A percentile compares a stretch with the other conserved stretches of the same genome.
phyloP scores from a whole-genome alignment of 352 stramenopile species.

The Phytopythium chamaehyphon region DNA sequence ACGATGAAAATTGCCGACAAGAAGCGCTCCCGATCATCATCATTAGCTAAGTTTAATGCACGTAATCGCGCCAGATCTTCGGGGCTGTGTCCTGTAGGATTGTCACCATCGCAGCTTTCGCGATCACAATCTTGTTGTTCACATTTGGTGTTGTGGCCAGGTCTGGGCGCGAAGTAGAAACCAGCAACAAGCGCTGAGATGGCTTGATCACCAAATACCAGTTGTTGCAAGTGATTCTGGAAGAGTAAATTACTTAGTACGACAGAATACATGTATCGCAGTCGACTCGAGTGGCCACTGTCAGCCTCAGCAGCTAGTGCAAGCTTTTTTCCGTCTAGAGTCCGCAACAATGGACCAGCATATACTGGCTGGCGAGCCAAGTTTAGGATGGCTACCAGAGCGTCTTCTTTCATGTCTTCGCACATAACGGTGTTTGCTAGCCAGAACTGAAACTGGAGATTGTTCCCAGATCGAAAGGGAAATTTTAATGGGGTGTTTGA shows the following conservation, averaged over 20 bases:
- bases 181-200: slow-evolving; percentile 46
- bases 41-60: slow-evolving; percentile 39
- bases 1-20: slow-evolving; percentile 62
- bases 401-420: slow-evolving; percentile 62
- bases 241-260: slow-evolving; percentile 72
- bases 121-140: background rate
- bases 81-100: background rate
- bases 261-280: slow-evolving; percentile 60
- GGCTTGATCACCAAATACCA: slow-evolving; percentile 56
- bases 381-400: slow-evolving; percentile 60
- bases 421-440: slow-evolving; percentile 14
- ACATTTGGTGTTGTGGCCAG: background rate
- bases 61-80: slow-evolving; percentile 22
- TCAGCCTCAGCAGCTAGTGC: slow-evolving; percentile 34
- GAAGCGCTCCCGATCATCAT: slow-evolving; percentile 65
- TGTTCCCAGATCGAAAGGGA: background rate
- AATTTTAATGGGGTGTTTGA: background rate
- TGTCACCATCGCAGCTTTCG: background rate
- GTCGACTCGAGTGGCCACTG: slow-evolving; percentile 22
- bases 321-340: slow-evolving; percentile 51
- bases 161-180: slow-evolving; percentile 34
- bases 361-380: slow-evolving; percentile 46
- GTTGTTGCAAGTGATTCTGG: slow-evolving; percentile 54
- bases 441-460: slow-evolving; percentile 11
- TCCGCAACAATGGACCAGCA: slow-evolving; percentile 44